These are phyloP conservation scores for Ascocoryne sarcoides DNA, from an alignment of 2,329 filamentous ascomycete species.

Conservation along the genomic window DNA sequence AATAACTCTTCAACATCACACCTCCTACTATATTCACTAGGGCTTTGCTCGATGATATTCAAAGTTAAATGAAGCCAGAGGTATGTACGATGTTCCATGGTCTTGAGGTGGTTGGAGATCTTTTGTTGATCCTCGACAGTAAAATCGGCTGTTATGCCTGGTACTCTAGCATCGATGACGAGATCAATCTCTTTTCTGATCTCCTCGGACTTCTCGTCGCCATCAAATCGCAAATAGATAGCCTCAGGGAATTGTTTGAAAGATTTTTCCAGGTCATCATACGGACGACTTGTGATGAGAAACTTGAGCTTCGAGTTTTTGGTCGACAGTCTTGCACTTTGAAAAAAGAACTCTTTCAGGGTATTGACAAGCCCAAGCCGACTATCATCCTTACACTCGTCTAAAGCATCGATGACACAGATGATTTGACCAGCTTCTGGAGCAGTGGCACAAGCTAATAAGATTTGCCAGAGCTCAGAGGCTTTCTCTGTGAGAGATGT, in stretches of 20 bases:
- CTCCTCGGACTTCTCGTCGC: conserved; percentile 5
- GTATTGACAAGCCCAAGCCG: background rate
- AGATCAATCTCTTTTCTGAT: conserved; percentile 7
- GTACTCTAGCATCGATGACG: conserved; percentile 3
- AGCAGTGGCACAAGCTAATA: conserved; percentile 24
- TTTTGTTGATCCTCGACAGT: background rate
- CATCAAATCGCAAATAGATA: conserved; percentile 3
- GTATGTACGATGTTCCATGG: conserved; percentile 6
- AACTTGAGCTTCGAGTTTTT: conserved; percentile 23
- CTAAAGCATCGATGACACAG: conserved; percentile 34
- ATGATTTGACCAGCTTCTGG: conserved; percentile 25
- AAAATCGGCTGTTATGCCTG: background rate
- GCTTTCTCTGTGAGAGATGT: conserved; percentile 15
- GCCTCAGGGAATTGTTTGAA: conserved; percentile 14
- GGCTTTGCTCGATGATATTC: conserved; percentile 3
- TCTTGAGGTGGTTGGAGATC: conserved; percentile 3
- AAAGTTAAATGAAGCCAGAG: conserved; percentile 6
- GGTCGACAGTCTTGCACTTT: background rate
- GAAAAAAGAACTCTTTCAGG: background rate
- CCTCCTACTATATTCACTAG: conserved; percentile 1
- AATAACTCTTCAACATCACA: conserved; percentile 4
- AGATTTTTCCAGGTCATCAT: conserved; percentile 22
- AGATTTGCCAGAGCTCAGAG: conserved; percentile 30
- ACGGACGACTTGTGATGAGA: conserved; percentile 31
- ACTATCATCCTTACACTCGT: conserved; percentile 25